Evolutionary conservation across 2,329 filamentous ascomycete species (phyloP).

Genomic region (Aspergillus fumigatiaffinis): DNA sequence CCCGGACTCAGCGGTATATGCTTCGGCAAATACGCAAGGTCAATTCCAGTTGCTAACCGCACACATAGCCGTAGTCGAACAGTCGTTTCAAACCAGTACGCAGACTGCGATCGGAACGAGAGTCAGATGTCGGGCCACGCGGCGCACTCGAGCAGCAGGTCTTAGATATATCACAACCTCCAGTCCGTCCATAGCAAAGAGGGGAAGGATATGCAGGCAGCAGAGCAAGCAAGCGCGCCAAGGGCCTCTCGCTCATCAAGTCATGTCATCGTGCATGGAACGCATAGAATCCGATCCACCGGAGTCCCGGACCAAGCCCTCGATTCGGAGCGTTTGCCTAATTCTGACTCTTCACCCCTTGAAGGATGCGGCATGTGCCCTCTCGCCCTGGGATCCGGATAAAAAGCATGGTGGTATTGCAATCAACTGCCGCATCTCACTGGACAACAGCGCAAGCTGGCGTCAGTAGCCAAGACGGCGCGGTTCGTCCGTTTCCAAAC

Average conservation of each 20-base stretch:
- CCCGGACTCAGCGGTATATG: background rate
- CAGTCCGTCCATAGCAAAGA: background rate
- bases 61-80: background rate
- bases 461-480: background rate
- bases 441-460: background rate
- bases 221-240: background rate
- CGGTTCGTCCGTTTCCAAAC: background rate
- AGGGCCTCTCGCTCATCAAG: background rate
- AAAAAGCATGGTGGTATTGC: background rate
- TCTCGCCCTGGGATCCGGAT: background rate
- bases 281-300: background rate
- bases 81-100: background rate
- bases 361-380: background rate
- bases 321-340: background rate
- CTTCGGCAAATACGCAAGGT: background rate
- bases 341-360: background rate
- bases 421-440: background rate
- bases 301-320: background rate
- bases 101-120: background rate
- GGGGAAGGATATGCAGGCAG: background rate
- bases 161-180: background rate
- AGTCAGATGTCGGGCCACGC: background rate
- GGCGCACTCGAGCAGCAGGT: no score
- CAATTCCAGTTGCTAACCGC: background rate
- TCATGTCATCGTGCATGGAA: background rate